Percentiles rank a stretch among this genome's conserved stretches.
phyloP scores from a whole-genome alignment of 345 rosid genomes.

The Balakata baccata region DNA sequence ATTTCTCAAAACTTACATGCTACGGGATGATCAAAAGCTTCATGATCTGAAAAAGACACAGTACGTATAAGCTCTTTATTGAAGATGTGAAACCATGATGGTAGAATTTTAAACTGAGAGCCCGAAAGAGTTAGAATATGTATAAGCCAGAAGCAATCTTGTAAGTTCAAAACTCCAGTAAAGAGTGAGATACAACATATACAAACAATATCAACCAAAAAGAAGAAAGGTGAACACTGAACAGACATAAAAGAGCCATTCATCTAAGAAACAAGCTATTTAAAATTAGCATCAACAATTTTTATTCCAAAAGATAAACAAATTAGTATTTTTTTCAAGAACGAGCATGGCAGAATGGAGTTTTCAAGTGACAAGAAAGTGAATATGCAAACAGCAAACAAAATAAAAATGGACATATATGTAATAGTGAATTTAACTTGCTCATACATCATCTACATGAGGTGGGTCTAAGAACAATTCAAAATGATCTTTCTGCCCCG shows the following conservation, averaged over 20 bases:
- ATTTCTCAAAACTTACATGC: constrained; percentile 62
- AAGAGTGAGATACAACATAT: not conserved
- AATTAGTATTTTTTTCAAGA: not conserved
- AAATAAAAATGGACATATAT: not conserved
- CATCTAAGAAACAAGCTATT: not conserved
- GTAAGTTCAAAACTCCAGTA: constrained; percentile 1
- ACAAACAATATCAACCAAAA: not conserved
- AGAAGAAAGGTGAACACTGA: not conserved
- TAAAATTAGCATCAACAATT: not conserved
- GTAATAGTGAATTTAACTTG: constrained; percentile 38
- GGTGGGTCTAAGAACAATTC: constrained; percentile 58
- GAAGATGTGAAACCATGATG: constrained; percentile 83
- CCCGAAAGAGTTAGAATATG: constrained; percentile 41
- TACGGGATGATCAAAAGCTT: constrained; percentile 98
- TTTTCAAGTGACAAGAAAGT: not conserved
- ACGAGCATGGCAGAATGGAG: too few species aligned
- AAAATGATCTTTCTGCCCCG: constrained; percentile 61
- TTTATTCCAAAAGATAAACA: not conserved
- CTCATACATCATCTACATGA: constrained; percentile 50
- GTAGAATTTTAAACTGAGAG: constrained; percentile 61
- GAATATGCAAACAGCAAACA: not conserved
- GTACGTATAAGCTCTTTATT: constrained; percentile 70
- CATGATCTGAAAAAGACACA: constrained; percentile 83
- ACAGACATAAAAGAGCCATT: not conserved
- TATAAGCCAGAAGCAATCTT: not conserved